Base-by-base conservation (phyloP, 2,329 filamentous ascomycete genomes). In the Piedraia hortae region DNA sequence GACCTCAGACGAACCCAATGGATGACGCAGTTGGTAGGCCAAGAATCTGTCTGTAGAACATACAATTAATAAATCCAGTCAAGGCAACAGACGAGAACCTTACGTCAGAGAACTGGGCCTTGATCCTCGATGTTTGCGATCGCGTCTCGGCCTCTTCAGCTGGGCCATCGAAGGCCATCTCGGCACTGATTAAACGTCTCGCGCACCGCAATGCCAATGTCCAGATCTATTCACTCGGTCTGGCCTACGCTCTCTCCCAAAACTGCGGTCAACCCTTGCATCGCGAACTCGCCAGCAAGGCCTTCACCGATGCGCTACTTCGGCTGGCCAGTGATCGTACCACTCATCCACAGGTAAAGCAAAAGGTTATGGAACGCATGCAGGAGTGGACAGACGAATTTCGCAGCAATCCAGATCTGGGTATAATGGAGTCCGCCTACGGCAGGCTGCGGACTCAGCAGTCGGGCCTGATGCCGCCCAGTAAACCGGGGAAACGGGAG, bases 71-170 rank as follows among this genome's bases (percentile, higher is more conserved):
- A 10, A 23, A 4, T 13, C n/a, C 38, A 69, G 67, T 63, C 39
- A 72, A 72, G 50, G 80, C 85, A 41, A 97, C 85, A 25, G 85
- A 97, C 49, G 85, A 97, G 59, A 97, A 91, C 48, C 62, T 93
- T 37, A 93, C 80, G 62, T 88, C 50, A 28, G 57, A 61, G 47
- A 71, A 72, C 43, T 73, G 67, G 67, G 67, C 71, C 42, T 67
- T 55, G 33, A 68, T 69, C 34, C 50, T 69, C 36, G 43, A 46
- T 27, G 42, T 46, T 19, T 45, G 43, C 37, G 43, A 46, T 27
- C 37, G 37, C 14, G 43, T 45, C 14, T 34, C 36, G 9, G 38
- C 37, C 25, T 36, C 40, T 6, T 28, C 39, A 11, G 33, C 36
- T 4, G 42, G 42, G 6, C 41, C 42, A 7, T 26, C 33, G 10